Evolutionary conservation across 805 yeast species (phyloP), one percentile per base, ranked within the genome.

Genomic region (Gaillardinia entomophila): DNA sequence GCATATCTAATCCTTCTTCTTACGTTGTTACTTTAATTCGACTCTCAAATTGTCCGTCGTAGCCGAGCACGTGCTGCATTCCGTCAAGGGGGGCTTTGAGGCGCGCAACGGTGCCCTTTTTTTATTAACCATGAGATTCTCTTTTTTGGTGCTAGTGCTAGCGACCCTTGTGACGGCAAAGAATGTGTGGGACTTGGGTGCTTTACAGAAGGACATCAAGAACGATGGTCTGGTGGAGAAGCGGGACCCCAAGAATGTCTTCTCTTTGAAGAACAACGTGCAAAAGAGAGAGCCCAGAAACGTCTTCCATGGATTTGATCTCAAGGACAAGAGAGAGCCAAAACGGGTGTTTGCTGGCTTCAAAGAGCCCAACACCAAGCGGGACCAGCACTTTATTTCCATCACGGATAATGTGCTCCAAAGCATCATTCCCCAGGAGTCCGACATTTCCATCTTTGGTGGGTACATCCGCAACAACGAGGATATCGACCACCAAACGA

Each of bases 401-500:
- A 19, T 19, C 22, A 36, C 38, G 15, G 33, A 35, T 6, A 48
- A 45, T 29, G 39, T 60, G 18, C 51, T 65, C 18, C 62, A 63
- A 35, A 53, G 63, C 15, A 41, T 62, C 14, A 51, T 65, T 19
- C 68, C 73, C 28, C 62, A 57, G 37, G 32, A 53, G 32, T 34
- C 52, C 43, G 34, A 49, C 38, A 67, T 82, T 27, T 67, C 81
- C 12, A 68, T 84, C 6, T 81, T 85, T 52, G 70, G 87, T 2
- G 72, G 79, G 1, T 83, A 84, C 50, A 58, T 82, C n/a, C 70
- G 95, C 37, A 84, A 82, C 45, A 66, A 75, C 48, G 58, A 68
- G 12, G 69, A 62, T 10, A 48, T 81, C 17, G 67, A 73, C 18
- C 35, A 48, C 13, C 66, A 69, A 40, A 70, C 82, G 41, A 77